Base-by-base conservation (phyloP, 495 filamentous ascomycete species). In the Gamarada debralockiae region DNA sequence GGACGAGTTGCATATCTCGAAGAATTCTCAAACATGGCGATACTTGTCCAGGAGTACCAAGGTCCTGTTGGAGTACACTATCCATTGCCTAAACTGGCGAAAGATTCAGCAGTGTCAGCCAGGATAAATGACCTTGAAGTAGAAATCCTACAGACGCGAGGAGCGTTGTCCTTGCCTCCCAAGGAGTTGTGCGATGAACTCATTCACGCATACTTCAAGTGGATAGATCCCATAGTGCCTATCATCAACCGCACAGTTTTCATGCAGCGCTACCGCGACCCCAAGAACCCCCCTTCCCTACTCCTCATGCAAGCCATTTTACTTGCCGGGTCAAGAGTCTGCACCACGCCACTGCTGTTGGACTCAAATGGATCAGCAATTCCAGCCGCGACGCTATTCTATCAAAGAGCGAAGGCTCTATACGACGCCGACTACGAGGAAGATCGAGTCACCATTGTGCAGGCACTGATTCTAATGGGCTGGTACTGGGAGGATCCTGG, bases 341-440 rank as follows among this genome's bases (percentile, higher is more conserved):
- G 29, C 23, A 14, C 17, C 9, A 54, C 15, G n/a, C 9, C 3
- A 3, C 18, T n/a, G 33, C 48, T 38, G 3, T 17, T 38, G 24
- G 17, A 52, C 18, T 20, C 18, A 8, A 52, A 20, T 52, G 24
- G 49, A 20, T 39, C 24, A 27, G 9, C 48, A n/a, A 43, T 17
- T 8, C 15, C 41, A 2, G 42, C 27, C 3, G 44, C 41, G 21
- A 54, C 34, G 8, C 20, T 43, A 10, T 48, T 47, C 42, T 54
- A 47, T 29, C 41, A 47, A 27, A 13, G 51, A 29, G 41, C 33
- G 2, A 54, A 54, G 29, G 51, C 51, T 8, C 42, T 54, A 1
- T 54, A 47, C 21, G 51, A 54, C 24, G 51, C 51, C 18, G 42
- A 47, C 12, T 48, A 47, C 41, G 51, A 54, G 24, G 23, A 47